Conservation (phyloP, 306 rosid species). For the Mimosa bimucronata region DNA sequence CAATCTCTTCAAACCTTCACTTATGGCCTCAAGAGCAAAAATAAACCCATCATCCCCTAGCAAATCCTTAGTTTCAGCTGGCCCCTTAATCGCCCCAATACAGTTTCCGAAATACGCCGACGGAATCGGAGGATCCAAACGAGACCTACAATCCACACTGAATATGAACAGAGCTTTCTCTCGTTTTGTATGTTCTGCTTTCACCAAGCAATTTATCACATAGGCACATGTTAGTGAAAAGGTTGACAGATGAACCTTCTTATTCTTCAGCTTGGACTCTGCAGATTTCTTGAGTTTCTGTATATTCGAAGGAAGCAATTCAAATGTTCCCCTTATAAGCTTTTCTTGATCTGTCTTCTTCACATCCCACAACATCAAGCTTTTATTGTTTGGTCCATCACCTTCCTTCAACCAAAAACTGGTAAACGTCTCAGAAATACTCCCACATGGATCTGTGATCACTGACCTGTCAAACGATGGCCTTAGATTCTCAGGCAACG, state of each 20-base stretch:
- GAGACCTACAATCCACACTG: background rate
- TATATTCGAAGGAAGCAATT: background rate
- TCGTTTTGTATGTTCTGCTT: background rate
- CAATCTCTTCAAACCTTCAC: conserved; percentile 33
- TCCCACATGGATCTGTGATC: background rate
- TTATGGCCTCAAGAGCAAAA: conserved; percentile 18
- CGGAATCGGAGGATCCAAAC: conserved; percentile 2
- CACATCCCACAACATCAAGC: background rate
- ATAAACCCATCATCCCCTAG: background rate
- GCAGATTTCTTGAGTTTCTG: background rate
- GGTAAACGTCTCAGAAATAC: background rate
- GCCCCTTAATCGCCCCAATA: background rate
- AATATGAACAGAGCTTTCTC: background rate
- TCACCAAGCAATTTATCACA: background rate
- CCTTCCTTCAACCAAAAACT: background rate
- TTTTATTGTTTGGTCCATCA: background rate
- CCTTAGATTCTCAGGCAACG: background rate
- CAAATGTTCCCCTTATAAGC: background rate
- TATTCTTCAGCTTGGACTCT: background rate
- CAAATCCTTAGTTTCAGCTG: background rate
- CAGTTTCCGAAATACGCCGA: background rate
- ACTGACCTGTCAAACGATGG: background rate
- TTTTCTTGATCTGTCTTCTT: background rate
- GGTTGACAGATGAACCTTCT: background rate
- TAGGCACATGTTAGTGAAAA: background rate